A percentile compares a stretch with the other conserved stretches of the same genome.
Conservation (phyloP, 202 grass and related monocot species). For the Cymbopogon flexuosus region DNA sequence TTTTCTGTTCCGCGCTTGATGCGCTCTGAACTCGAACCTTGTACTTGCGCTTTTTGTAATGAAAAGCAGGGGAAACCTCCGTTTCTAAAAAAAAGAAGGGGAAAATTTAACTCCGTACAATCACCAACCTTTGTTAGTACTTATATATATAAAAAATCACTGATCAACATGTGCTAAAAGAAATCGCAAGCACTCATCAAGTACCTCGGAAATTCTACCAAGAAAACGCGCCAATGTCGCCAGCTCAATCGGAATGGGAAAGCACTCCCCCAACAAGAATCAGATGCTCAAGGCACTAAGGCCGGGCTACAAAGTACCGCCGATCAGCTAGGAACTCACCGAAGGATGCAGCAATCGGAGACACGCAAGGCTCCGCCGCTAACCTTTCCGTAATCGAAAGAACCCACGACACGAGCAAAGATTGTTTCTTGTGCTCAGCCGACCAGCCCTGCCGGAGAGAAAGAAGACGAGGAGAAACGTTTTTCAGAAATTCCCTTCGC, state of each 20-base stretch:
- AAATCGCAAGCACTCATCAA: background rate
- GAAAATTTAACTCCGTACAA: no score
- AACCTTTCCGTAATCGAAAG: no score
- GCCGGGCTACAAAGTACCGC: background rate
- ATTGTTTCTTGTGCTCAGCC: background rate
- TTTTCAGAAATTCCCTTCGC: background rate
- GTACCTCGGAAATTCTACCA: background rate
- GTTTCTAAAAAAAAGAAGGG: no score
- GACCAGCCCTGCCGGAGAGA: background rate
- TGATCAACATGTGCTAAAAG: background rate
- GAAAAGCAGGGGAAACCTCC: no score
- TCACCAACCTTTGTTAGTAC: background rate
- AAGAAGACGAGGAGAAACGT: background rate
- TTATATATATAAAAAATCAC: background rate
- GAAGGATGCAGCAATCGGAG: background rate
- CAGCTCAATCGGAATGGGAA: background rate
- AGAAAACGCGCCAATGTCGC: background rate
- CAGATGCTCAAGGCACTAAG: background rate
- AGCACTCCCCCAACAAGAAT: background rate
- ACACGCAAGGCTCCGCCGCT: background rate
- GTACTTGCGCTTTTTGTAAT: no score
- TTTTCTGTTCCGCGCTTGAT: no score
- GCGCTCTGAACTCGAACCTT: no score
- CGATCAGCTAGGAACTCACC: background rate
- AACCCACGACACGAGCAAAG: no score